Base-by-base conservation (phyloP, 345 rosid species). In the Eucalyptus regnans region DNA sequence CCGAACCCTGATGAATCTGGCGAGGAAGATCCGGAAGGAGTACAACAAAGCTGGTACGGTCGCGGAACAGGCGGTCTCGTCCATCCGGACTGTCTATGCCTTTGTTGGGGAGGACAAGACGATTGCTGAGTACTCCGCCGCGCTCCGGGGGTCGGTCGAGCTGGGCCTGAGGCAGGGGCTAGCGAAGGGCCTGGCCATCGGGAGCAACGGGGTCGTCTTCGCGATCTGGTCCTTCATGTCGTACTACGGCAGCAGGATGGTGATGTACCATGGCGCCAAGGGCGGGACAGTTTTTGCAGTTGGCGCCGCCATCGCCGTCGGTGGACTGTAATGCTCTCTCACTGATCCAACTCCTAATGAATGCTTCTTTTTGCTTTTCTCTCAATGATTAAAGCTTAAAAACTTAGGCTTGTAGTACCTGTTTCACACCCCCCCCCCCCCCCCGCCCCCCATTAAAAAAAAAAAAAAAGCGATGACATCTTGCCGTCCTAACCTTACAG, bases 291-390 rank as follows among this genome's bases (percentile, higher is more conserved):
- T 88, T 29, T 90, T 48, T 48, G 91, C 86, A 4, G 91, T 88
- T 10, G 91, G 89, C 49, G 62, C 88, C n/a, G 88, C 91, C 27
- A 88, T 90, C 7, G 81, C 91, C 16, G 58, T 90, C 9, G 91
- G 91, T 29, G 91, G 91, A 68, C 43, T 90, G 91, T 90, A 85
- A 90, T 94, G 94, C 11, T 93, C 93, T 90, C 60, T 88, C 60
- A 13, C 54, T n/a, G 13, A 25, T 50, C 87, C 29, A 86, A n/a
- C 62, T 76, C 48, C 84, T 41, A 41, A 76, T 20, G 48, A 76
- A 20, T 20, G 10, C 13, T 22, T 27, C 44, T 20, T 48, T 48
- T 54, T 49, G 56, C 54, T 48, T 50, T 25, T 50, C 54, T 86
- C 8, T 54, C 7, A 11, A 23, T 41, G 83, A 76, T 37, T 41